These are phyloP conservation scores for Royoungia palumana DNA, from an alignment of 768 basidiomycete genomes.

Conservation along the genomic window DNA sequence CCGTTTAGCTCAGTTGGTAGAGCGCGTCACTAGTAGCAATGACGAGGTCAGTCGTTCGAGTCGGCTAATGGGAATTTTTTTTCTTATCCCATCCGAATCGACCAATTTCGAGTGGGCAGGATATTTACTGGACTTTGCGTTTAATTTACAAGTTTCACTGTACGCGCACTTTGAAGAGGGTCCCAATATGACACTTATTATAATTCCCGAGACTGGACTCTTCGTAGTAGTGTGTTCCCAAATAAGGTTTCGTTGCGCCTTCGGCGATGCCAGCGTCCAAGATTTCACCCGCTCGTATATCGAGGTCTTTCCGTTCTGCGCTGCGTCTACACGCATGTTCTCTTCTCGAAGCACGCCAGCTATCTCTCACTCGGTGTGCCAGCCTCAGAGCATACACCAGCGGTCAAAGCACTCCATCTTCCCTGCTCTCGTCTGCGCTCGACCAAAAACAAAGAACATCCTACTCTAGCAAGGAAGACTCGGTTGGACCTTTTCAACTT, in stretches of 20 bases:
- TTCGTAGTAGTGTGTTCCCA: no score
- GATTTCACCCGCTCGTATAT: conserved; percentile 7
- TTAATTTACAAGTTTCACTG: no score
- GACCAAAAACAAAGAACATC: conserved; percentile 50
- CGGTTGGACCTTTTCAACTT: conserved; percentile 75
- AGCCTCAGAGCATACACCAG: conserved; percentile 44
- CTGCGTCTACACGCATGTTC: background rate
- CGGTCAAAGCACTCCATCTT: conserved; percentile 43
- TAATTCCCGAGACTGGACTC: no score
- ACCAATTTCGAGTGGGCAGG: no score
- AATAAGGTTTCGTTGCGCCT: conserved; percentile 3
- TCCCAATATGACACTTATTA: no score
- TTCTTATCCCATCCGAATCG: no score
- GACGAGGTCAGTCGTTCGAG: conserved; percentile 67
- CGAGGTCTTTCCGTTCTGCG: conserved; percentile 1
- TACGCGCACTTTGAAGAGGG: no score
- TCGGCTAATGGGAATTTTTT: conserved; percentile 47
- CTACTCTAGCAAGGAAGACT: conserved; percentile 46
- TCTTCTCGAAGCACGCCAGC: background rate
- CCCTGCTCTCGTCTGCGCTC: conserved; percentile 60
- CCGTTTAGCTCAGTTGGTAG: conserved; percentile 47
- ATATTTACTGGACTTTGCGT: no score
- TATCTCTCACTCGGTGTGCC: background rate
- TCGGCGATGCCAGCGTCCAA: conserved; percentile 11
- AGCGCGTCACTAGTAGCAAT: conserved; percentile 65